Base-by-base conservation (phyloP, 164 flowering plant genomes). In the Taxillus chinensis region DNA sequence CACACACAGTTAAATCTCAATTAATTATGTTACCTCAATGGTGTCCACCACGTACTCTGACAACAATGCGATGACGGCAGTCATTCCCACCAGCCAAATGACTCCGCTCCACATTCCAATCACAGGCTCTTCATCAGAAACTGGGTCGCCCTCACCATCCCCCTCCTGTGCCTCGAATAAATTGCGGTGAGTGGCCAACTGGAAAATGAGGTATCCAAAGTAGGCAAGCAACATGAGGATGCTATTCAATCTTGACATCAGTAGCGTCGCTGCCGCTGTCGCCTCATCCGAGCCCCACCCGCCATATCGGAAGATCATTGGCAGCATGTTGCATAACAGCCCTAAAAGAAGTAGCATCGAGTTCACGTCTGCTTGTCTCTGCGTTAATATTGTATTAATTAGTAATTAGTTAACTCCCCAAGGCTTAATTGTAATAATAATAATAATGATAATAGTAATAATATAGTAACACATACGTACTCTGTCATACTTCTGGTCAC, bases 21-120 rank as follows among this genome's bases (percentile, higher is more conserved):
- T 27, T 27, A 27, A 27, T 27, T 27, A 27, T 0, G 27, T 27
- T 73, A 79, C 83, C 80, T 79, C 83, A 51, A 79, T 79, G 3
- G 83, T 79, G 57, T 70, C 79, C 45, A 79, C 83, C 57, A 79
- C 83, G 61, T 74, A 79, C 67, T 77, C 77, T 3, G 83, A 79
- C 46, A 79, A 51, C 57, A 79, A 11, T 15, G 83, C 78, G 3
- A 77, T 73, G 62, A 79, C 45, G 13, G 55, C 15, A 37, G 83
- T 79, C 80, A 79, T 77, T 4, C 79, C 79, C 58, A 74, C 67
- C 66, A 77, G 40, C 83, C 83, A 79, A 7, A 42, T 40, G 54
- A 80, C 73, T 42, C 61, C 81, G 62, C 83, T 75, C 79, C 79
- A 77, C 55, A 79, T 77, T 48, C 82, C 82, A 12, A 79, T 70